Evolutionary conservation across 805 yeast species (phyloP).

Genomic region (Wickerhamiella cacticola): DNA sequence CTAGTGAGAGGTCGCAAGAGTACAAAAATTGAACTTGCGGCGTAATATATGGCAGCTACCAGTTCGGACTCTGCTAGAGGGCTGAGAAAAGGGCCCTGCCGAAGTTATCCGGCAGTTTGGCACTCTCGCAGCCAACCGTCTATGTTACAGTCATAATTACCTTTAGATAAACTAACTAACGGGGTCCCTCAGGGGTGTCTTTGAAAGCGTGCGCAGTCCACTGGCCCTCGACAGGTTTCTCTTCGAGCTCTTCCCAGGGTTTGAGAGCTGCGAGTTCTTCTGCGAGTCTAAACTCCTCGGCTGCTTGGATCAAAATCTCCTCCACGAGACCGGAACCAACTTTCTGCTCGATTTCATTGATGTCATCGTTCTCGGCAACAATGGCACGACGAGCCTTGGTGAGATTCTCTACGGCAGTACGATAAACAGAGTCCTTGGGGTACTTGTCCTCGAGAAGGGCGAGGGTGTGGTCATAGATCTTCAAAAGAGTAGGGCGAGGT

Average conservation of each 20-base stretch:
- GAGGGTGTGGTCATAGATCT: constrained; percentile 61
- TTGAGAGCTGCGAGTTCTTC: constrained; percentile 56
- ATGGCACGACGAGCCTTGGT: constrained; percentile 56
- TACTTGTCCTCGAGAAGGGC: constrained; percentile 44
- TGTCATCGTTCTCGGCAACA: constrained; percentile 50
- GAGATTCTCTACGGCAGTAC: constrained; percentile 59
- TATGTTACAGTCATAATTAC: background rate
- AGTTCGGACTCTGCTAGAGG: background rate
- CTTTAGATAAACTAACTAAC: background rate
- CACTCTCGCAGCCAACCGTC: too few relatives aligned
- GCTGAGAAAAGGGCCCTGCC: too few relatives aligned
- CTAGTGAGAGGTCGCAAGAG: background rate
- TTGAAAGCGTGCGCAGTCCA: constrained; percentile 37
- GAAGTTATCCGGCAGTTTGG: too few relatives aligned
- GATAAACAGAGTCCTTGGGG: constrained; percentile 64
- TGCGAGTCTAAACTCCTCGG: constrained; percentile 62
- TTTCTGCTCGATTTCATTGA: constrained; percentile 53
- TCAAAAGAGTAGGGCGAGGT: constrained; percentile 66
- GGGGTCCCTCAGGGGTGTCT: constrained; percentile 13
- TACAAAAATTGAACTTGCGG: background rate
- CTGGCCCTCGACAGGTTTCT: constrained; percentile 66
- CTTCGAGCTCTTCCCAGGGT: constrained; percentile 71
- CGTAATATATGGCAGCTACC: background rate
- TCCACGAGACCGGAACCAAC: constrained; percentile 79
- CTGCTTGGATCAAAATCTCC: constrained; percentile 70